Evolutionary conservation across 73 alveolate genomes (phyloP), one percentile per base, ranked within the genome.

Genomic region (Blepharisma stoltei): DNA sequence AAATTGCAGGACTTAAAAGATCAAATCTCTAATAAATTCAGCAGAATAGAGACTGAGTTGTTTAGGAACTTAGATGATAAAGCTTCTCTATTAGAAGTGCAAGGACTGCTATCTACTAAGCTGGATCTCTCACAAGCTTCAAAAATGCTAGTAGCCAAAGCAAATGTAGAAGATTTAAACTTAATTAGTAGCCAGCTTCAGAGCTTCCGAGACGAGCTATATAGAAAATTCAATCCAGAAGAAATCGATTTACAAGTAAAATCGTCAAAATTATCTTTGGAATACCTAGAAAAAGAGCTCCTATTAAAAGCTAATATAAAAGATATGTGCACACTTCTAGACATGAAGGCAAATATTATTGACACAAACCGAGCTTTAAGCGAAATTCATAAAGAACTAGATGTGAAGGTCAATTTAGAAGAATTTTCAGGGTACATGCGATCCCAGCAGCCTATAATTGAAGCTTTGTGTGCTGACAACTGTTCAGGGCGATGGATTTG

Each of bases 401-500:
- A 81, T 6, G 67, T 85, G 67, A 93, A 86, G 73, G 88, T 85
- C 11, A 76, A 54, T 69, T 77, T 67, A 23, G 90, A 76, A 46
- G 97, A 89, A 44, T 78, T 93, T 49, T 82, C 89, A 38, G 71
- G 67, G 21, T 85, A 92, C 25, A 71, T 90, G 75, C 81, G 85
- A 67, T 89, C 88, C 54, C 86, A 94, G 78, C 95, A 97, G 7
- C 75, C 88, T 25, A 81, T 96, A 46, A 95, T 90, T 84, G 98
- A 95, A 70, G 90, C 96, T 6, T 85, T 96, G 53, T 93, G 98
- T 70, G 92, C 94, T 70, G 96, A 94, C 83, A 96, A 95, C 81
- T 85, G 91, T 66, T 78, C 91, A 52, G 99, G 99, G 27, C 88
- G 99, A 69, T 96, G 99, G 99, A 49, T 91, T 6, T 96, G 98